Conservation (phyloP, 2,329 filamentous ascomycete species). For the Pezicula rhizophila region DNA sequence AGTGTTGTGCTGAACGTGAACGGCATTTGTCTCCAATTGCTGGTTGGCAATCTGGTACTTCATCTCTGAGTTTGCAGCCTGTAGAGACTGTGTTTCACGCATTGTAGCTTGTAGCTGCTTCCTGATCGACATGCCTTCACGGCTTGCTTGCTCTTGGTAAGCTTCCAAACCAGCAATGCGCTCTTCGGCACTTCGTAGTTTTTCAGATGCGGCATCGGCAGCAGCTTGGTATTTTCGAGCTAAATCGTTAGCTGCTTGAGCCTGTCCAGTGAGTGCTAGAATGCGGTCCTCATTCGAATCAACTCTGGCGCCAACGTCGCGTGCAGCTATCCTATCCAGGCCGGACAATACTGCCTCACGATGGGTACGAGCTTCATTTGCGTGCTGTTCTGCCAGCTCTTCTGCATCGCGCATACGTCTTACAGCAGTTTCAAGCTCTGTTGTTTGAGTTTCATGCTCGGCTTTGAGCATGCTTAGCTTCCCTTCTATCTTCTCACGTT, state of each 20-base stretch:
- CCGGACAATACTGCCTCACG: slow-evolving; percentile 77
- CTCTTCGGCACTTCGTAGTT: slow-evolving; percentile 87
- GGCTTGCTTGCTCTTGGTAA: slow-evolving; percentile 94
- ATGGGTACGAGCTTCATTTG: slow-evolving; percentile 80
- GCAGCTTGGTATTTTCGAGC: slow-evolving; percentile 86
- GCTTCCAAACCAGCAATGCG: slow-evolving; percentile 93
- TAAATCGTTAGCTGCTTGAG: slow-evolving; percentile 70
- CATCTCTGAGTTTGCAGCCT: slow-evolving; percentile 74
- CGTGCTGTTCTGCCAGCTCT: slow-evolving; percentile 80
- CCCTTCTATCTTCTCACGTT: slow-evolving; percentile 67
- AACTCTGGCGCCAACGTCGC: slow-evolving; percentile 41
- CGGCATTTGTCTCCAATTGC: slow-evolving; percentile 88
- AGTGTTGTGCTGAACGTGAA: slow-evolving; percentile 85
- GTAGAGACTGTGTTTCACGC: slow-evolving; percentile 76
- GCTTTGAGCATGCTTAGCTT: slow-evolving; percentile 71
- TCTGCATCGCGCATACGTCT: slow-evolving; percentile 79
- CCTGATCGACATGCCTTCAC: slow-evolving; percentile 83
- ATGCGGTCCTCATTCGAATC: slow-evolving; percentile 60
- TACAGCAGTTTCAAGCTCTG: slow-evolving; percentile 69
- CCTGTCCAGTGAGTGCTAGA: slow-evolving; percentile 69
- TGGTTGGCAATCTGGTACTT: slow-evolving; percentile 78
- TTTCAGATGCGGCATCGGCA: slow-evolving; percentile 80
- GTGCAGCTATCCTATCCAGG: slow-evolving; percentile 64
- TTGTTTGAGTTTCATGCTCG: slow-evolving; percentile 75
- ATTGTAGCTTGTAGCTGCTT: slow-evolving; percentile 82